Conservation (phyloP, 2,329 filamentous ascomycete genomes). For the Colletotrichum eremochloae region DNA sequence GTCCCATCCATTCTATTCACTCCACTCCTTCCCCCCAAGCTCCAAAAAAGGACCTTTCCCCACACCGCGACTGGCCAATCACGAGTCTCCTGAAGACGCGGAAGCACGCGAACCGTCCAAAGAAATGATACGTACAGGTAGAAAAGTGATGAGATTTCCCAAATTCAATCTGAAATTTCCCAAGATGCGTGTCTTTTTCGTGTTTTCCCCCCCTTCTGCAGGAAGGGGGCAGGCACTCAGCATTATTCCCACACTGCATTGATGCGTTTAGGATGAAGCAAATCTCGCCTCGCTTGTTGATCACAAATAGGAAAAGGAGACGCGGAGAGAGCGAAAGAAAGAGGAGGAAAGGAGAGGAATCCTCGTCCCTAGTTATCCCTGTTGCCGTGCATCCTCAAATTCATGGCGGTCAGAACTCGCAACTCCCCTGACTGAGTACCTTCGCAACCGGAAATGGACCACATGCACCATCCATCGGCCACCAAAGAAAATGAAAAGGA, state of each 20-base stretch:
- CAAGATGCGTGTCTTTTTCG: constrained; percentile 6
- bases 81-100: neutral
- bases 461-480: neutral
- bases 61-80: constrained; percentile 24
- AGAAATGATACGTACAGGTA: neutral
- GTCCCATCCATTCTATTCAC: neutral
- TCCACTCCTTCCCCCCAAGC: neutral
- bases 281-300: constrained; percentile 9
- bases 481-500: neutral
- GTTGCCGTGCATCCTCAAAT: neutral
- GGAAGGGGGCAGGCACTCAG: too few species aligned
- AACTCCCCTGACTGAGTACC: too few species aligned
- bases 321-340: neutral
- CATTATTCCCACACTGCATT: neutral
- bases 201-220: neutral
- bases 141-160: neutral
- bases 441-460: neutral
- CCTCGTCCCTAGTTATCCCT: neutral
- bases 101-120: constrained; percentile 18
- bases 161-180: neutral
- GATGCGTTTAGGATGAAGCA: constrained; percentile 7
- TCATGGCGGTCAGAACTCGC: neutral
- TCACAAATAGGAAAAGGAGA: neutral
- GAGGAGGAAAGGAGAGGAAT: neutral
- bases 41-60: constrained; percentile 7